Evolutionary conservation across 257 asterid genomes (phyloP), one percentile per base, ranked within the genome.

Genomic region (Scutellaria baicalensis): DNA sequence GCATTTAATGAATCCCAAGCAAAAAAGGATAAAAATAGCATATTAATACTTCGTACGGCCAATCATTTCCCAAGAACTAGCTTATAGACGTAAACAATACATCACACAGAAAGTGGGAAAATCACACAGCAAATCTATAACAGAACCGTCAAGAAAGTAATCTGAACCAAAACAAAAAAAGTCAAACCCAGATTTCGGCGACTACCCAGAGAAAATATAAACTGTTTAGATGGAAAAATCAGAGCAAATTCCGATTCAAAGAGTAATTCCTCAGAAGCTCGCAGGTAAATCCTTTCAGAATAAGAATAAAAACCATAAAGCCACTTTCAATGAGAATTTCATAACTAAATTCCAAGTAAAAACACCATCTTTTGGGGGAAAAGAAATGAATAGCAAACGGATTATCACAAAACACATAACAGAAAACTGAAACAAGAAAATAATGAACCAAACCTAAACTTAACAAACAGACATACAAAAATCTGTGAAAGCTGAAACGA

Each of bases 151-250:
- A 18, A 59, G 64, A 57, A 57, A 51, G 45, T 38, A 8, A 56
- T 35, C 49, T 55, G 51, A 36, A 74, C 17, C 60, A 1, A 27
- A 36, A 74, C 17, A 55, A 1, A 27, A 38, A 74, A 69, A 69
- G 76, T 69, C 66, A 44, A 64, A 73, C 51, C 66, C 9, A 62
- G 43, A 38, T 31, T 63, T 47, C 58, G 43, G 13, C 61, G 20
- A 43, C 60, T 66, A 23, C 10, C 23, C 18, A 59, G 27, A 66
- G 39, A 48, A 44, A 66, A 35, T 38, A 63, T 42, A 43, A 66
- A 38, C 17, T 8, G 49, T 61, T 27, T 31, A 11, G 18, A 4
- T 50, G 14, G 42, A 56, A 54, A 39, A 61, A 55, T 10, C 59
- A 65, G 62, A 54, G 60, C 23, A 65, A 51, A 52, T 49, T 55